Conservation (phyloP, 2,329 filamentous ascomycete species). For the Neofusicoccum ribis region DNA sequence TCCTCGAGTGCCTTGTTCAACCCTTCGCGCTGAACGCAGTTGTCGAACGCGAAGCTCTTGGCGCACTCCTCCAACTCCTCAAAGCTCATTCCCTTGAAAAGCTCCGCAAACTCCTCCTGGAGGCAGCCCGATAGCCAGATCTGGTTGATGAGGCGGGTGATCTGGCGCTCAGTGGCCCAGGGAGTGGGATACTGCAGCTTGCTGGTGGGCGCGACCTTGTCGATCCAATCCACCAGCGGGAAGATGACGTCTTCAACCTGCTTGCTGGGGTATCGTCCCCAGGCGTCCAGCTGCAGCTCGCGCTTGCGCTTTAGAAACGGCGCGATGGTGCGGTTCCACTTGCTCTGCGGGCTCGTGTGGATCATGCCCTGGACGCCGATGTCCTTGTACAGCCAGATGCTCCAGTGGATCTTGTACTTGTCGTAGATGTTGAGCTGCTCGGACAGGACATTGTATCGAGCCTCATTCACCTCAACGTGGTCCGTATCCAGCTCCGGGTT, state of each 20-base stretch:
- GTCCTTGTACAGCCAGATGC: slow-evolving; percentile 47
- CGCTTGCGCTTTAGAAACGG: slow-evolving; percentile 60
- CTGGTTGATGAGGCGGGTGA: slow-evolving; percentile 46
- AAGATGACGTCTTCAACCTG: slow-evolving; percentile 47
- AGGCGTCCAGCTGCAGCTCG: slow-evolving; percentile 55
- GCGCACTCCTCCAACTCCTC: slow-evolving; percentile 58
- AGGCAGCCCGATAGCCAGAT: slow-evolving; percentile 54
- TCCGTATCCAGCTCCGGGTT: slow-evolving; percentile 39
- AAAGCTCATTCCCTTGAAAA: slow-evolving; percentile 53
- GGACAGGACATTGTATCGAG: slow-evolving; percentile 45
- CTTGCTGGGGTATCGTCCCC: slow-evolving; percentile 46
- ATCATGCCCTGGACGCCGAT: slow-evolving; percentile 36
- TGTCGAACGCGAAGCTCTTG: slow-evolving; percentile 55
- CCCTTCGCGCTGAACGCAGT: slow-evolving; percentile 53
- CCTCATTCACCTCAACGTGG: slow-evolving; percentile 41
- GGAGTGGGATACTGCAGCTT: slow-evolving; percentile 32
- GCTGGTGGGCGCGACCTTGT: slow-evolving; percentile 27
- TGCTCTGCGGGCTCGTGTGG: slow-evolving; percentile 22
- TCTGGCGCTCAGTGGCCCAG: slow-evolving; percentile 34
- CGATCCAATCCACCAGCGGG: slow-evolving; percentile 38
- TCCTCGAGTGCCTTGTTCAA: slow-evolving; percentile 53
- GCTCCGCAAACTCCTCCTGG: slow-evolving; percentile 55
- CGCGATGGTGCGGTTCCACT: slow-evolving; percentile 51
- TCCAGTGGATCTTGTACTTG: slow-evolving; percentile 56
- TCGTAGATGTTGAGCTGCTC: slow-evolving; percentile 55